Base-by-base conservation (phyloP, 331 rosid genomes). In the Quercus phellos region DNA sequence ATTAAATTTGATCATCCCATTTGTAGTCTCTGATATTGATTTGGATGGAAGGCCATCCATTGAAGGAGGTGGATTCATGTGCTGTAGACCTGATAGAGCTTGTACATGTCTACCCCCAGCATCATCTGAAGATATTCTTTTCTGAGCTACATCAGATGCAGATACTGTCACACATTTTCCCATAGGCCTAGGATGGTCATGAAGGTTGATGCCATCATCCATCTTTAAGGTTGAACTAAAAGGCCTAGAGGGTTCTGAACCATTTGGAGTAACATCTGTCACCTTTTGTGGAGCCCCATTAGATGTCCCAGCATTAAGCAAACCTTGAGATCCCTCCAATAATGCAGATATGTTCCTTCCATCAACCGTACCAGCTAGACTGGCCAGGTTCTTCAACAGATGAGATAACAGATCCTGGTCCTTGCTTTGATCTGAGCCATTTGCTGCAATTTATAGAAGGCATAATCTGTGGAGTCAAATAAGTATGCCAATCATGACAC, bases 391-490 rank as follows among this genome's bases (percentile, higher is more conserved):
- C 77, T 83, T 80, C 76, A 90, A 81, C 59, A 92, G 89, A 85
- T 92, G 92, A 63, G 94, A 83, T 13, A 92, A 82, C 73, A 92
- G 78, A 86, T 90, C 94, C 84, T 86, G 96, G 73, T 88, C 91
- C 75, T 83, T 89, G 43, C 82, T 71, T 38, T 85, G 84, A 77
- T 89, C 89, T 46, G 94, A 86, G 63, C 74, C 85, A 85, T 80
- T 89, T 84, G 96, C 97, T 92, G 89, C 88, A 86, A 72, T 79
- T 79, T 66, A 81, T 71, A 75, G 64, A 81, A 77, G 81, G 67
- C 71, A 80, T 24, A 51, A 74, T 74, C 73, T 69, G 61, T 81
- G 50, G 38, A 78, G 81, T 79, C 77, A 78, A 79, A 84, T 66
- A 70, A 72, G 66, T 74, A 80, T 79, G 77, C 32, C 67, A 77